Conservation (phyloP, 106 monocot species). For the Dioscorea alata region DNA sequence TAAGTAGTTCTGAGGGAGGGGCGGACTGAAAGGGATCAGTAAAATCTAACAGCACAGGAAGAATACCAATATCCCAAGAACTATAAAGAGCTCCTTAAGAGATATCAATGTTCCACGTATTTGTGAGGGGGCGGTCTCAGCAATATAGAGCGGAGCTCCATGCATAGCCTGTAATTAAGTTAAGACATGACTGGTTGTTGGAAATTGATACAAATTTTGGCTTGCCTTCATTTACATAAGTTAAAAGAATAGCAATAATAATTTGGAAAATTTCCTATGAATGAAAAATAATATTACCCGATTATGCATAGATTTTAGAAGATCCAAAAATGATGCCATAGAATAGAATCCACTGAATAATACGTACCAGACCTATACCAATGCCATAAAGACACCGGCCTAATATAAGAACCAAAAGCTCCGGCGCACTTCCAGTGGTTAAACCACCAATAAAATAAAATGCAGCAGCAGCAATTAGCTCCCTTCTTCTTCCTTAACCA, state of each 20-base stretch:
- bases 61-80: constrained; percentile 86
- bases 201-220: no score
- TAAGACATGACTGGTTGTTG: no score
- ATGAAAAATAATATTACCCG: not conserved
- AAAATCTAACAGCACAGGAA: not conserved
- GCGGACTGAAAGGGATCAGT: no score
- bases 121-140: constrained; percentile 90
- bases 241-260: no score
- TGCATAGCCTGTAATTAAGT: constrained; percentile 76
- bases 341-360: not conserved
- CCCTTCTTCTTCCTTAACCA: constrained; percentile 89
- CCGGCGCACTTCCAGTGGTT: constrained; percentile 66
- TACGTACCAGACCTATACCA: constrained; percentile 93
- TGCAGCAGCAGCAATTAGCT: constrained; percentile 64
- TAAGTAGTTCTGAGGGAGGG: not conserved
- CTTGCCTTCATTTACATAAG: no score
- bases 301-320: not conserved
- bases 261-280: no score
- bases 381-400: constrained; percentile 80
- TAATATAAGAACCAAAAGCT: constrained; percentile 65
- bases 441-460: constrained; percentile 69
- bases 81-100: constrained; percentile 93
- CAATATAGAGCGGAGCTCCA: constrained; percentile 95
- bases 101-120: constrained; percentile 98
- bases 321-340: not conserved